Evolutionary conservation across 148 eudicot genomes (phyloP), one percentile per base, ranked within the genome.

Genomic region (Spergularia marina): DNA sequence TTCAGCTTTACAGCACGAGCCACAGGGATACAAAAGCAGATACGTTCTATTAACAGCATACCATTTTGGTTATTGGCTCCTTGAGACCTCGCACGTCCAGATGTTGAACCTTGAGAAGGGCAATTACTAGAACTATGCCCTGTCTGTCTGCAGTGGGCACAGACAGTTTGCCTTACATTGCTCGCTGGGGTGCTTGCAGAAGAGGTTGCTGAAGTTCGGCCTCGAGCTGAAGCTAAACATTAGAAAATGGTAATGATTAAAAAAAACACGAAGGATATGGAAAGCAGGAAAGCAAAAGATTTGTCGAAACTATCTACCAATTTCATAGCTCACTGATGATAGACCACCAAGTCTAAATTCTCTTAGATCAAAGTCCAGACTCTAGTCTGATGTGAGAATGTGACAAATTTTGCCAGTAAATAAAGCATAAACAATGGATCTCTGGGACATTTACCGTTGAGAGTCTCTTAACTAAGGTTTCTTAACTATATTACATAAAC

Each of bases 91-190:
- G 84, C 80, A 61, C 76, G 82, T 34, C 85, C 82, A 79, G 86
- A 75, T 72, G 74, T 87, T 63, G 97, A 85, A 69, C 72, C 79
- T 72, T 78, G 85, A 20, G 87, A 83, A 68, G 94, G 93, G 77
- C 91, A 89, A 76, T 83, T 82, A 74, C 70, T 82, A 66, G 94
- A 83, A 75, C 81, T 74, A 85, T 89, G 97, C 34, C 90, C 94
- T 10, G 84, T 70, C 78, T 89, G 92, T 84, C 86, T 68, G 80
- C 95, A 90, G 70, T 81, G 82, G 36, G 80, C 57, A 56, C 94
- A 87, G 74, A 82, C 68, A 58, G 62, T 73, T 47, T 82, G 90
- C 73, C 88, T 79, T 51, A 79, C 76, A 82, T 82, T 85, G 81
- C 85, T 82, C 71, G 79, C 82, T 34, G 82, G 83, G 53, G 63